Evolutionary conservation across 345 rosid species (phyloP).

Genomic region (Citrus reticulata): DNA sequence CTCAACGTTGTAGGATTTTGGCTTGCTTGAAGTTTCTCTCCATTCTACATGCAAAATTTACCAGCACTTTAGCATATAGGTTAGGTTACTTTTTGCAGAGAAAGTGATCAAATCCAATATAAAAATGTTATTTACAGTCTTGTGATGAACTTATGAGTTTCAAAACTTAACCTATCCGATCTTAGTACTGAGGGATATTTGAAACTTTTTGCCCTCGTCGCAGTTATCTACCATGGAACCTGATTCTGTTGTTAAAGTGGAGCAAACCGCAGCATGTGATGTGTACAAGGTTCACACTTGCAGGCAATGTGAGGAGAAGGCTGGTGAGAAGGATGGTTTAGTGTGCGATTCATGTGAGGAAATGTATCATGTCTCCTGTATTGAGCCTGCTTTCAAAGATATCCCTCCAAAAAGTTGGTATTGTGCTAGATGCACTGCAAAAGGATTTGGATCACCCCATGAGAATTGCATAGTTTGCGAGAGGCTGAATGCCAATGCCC

Average conservation of each 20-base stretch:
- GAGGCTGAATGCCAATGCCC: constrained; percentile 50
- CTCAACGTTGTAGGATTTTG: neutral
- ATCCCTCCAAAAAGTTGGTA: constrained; percentile 72
- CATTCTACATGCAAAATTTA: neutral
- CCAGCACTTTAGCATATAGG: neutral
- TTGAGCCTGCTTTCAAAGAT: constrained; percentile 60
- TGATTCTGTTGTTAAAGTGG: constrained; percentile 37
- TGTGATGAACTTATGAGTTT: neutral
- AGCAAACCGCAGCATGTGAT: constrained; percentile 35
- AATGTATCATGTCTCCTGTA: constrained; percentile 78
- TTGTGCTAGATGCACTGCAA: constrained; percentile 57
- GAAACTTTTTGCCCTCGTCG: constrained; percentile 17
- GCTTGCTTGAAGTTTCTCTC: neutral
- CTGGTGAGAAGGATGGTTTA: constrained; percentile 58
- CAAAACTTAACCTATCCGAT: neutral
- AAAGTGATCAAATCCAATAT: neutral
- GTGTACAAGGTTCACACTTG: constrained; percentile 40
- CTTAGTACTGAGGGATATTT: constrained; percentile 1
- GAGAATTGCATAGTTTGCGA: constrained; percentile 71
- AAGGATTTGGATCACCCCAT: constrained; percentile 64
- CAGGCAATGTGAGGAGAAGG: constrained; percentile 63
- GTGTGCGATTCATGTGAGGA: constrained; percentile 91
- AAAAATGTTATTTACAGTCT: neutral
- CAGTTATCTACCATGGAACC: constrained; percentile 38
- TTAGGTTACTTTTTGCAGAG: neutral